Percentiles rank a stretch among this genome's conserved stretches.
Evolutionary conservation across 805 yeast species (phyloP).

Genomic region (Spathaspora gorwiae): DNA sequence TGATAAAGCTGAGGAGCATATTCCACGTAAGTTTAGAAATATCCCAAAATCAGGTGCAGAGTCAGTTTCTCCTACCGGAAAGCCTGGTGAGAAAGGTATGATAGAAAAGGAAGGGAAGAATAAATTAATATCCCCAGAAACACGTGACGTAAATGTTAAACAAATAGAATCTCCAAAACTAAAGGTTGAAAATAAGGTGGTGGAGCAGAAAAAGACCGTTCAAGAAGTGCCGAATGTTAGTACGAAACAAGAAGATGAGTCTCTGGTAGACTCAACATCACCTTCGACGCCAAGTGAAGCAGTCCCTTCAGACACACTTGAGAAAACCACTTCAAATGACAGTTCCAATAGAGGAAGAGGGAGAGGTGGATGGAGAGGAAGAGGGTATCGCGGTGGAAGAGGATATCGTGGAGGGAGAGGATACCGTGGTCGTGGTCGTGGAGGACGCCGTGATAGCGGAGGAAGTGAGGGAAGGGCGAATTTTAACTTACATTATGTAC

Average conservation of each 20-base stretch:
- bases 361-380: slow-evolving; percentile 3
- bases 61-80: background rate
- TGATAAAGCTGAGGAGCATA: background rate
- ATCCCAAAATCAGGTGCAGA: background rate
- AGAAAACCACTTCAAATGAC: background rate
- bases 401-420: slow-evolving; percentile 10
- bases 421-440: slow-evolving; percentile 7
- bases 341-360: slow-evolving; percentile 2
- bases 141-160: no score
- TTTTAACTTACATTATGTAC: slow-evolving; percentile 22
- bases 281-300: background rate
- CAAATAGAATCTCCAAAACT: no score
- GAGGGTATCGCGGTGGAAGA: slow-evolving; percentile 7
- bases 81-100: background rate
- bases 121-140: background rate
- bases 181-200: no score
- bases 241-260: background rate
- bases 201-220: no score
- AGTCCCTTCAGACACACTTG: background rate
- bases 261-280: background rate
- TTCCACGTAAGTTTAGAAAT: slow-evolving; percentile 3
- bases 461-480: slow-evolving; percentile 12
- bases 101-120: background rate
- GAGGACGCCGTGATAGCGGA: slow-evolving; percentile 4
- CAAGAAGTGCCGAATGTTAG: no score